These are phyloP conservation scores for Aspergillus diversus DNA, from an alignment of 495 filamentous ascomycete species.

Conservation along the genomic window DNA sequence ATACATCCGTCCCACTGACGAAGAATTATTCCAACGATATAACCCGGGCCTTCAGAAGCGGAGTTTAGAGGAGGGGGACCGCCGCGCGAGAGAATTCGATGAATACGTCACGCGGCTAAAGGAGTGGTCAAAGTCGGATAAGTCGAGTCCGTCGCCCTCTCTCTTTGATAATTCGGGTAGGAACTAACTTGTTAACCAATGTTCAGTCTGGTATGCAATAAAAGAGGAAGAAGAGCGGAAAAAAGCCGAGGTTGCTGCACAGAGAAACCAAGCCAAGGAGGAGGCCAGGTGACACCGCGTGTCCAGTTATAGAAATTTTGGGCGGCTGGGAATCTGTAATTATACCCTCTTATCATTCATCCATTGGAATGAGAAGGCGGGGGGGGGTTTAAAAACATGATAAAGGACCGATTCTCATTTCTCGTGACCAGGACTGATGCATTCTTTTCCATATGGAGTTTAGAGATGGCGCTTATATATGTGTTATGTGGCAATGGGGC, in stretches of 20 bases:
- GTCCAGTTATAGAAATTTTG: conserved; percentile 39
- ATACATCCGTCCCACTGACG: conserved; percentile 82
- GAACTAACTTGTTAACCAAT: not conserved
- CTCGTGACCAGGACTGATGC: not conserved
- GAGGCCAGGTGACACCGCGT: conserved; percentile 56
- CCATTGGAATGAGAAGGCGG: not conserved
- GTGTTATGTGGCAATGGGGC: too few relatives aligned
- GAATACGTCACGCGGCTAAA: conserved; percentile 82
- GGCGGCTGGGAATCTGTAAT: too few relatives aligned
- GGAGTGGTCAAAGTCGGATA: conserved; percentile 87
- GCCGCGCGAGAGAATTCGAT: conserved; percentile 81
- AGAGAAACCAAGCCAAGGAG: conserved; percentile 55
- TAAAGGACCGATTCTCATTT: not conserved
- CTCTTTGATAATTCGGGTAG: not conserved
- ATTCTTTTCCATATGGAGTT: too few relatives aligned
- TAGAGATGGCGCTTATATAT: too few relatives aligned
- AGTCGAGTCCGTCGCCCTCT: conserved; percentile 66
- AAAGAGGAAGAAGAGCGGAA: conserved; percentile 63
- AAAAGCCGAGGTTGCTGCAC: conserved; percentile 38
- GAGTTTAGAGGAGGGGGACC: conserved; percentile 72
- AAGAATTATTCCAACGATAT: conserved; percentile 90
- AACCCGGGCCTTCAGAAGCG: conserved; percentile 90
- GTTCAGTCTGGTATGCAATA: conserved; percentile 75
- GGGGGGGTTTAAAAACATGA: not conserved
- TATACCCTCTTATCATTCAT: not conserved